Base-by-base conservation (phyloP, 2,329 filamentous ascomycete species). In the Cladosporium sp. region DNA sequence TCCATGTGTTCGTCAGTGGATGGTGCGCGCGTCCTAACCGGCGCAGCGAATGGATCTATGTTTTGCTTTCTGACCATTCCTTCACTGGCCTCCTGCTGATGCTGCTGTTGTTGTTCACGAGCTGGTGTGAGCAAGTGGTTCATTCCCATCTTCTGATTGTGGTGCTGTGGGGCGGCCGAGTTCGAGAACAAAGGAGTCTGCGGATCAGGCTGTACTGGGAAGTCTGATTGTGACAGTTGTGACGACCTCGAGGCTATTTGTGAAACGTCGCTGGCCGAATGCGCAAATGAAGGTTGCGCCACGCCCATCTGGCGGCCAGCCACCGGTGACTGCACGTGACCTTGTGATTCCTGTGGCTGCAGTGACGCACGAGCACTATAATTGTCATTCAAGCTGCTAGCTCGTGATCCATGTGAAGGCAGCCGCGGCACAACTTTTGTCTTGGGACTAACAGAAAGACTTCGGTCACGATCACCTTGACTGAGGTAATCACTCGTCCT, bases 391-490 rank as follows among this genome's bases (percentile, higher is more conserved):
- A 71, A 69, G 65, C 75, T 76, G 63, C 72, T 74, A 43, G 76
- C 72, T 51, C 75, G 69, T 39, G 74, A 76, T 21, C 67, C 69
- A 56, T 70, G 67, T 34, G 73, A 75, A 57, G 73, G 70, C 21
- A 70, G 64, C 2, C 73, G 71, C 28, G 72, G 72, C 18, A 70
- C 71, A 5, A 75, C 66, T 51, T 75, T 76, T 39, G 91, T 92
- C 79, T 92, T 93, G 32, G 92, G 91, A 75, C 91, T 94, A 59
- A 94, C 87, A 73, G 90, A 93, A 62, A 90, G 77, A 75, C 89
- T 91, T 58, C 85, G 82, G 67, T 91, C 90, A 72, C 89, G 85
- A 64, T 92, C 89, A 68, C 83, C 83, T 58, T 83, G 82, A 51
- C 84, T 84, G 65, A 83, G 80, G 51, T 79, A 73, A 23, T 76